Evolutionary conservation across 2,329 filamentous ascomycete genomes (phyloP).

Genomic region (Gyromitra esculenta): DNA sequence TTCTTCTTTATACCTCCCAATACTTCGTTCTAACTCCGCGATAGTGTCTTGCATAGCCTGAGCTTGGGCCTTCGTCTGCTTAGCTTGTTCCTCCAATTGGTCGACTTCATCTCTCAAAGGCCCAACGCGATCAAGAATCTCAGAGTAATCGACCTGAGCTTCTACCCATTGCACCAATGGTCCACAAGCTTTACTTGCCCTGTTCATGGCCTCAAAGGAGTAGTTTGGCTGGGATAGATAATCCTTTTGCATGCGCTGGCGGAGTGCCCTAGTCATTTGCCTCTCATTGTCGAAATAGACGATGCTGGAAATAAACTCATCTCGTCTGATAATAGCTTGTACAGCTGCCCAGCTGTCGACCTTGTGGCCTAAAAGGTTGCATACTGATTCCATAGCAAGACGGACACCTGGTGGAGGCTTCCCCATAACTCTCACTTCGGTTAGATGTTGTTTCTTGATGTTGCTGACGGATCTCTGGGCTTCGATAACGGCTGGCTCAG

Average conservation of each 20-base stretch:
- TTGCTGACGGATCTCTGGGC: conserved; percentile 97
- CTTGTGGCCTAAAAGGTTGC: conserved; percentile 90
- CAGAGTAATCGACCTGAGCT: conserved; percentile 97
- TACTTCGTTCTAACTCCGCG: conserved; percentile 83
- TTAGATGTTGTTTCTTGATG: conserved; percentile 96
- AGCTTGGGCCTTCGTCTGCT: conserved; percentile 92
- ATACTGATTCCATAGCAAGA: conserved; percentile 94
- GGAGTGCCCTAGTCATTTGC: conserved; percentile 85
- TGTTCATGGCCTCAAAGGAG: conserved; percentile 94
- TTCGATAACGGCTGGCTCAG: conserved; percentile 91
- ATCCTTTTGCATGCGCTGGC: conserved; percentile 89
- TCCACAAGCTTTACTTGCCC: conserved; percentile 94
- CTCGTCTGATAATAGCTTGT: conserved; percentile 84
- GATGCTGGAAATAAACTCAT: conserved; percentile 98
- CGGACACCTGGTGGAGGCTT: conserved; percentile 91
- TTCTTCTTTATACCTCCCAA: conserved; percentile 93
- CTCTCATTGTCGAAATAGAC: conserved; percentile 95
- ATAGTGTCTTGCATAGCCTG: conserved; percentile 91
- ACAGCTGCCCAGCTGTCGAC: conserved; percentile 91
- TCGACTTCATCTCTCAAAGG: conserved; percentile 90
- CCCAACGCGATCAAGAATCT: conserved; percentile 92
- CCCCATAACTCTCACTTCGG: conserved; percentile 96
- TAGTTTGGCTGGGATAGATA: conserved; percentile 94
- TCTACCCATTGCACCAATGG: conserved; percentile 96
- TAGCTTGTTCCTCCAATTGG: conserved; percentile 83